phyloP scores from a whole-genome alignment of 2,329 filamentous ascomycete genomes.

The Pezizomycotina sp. region DNA sequence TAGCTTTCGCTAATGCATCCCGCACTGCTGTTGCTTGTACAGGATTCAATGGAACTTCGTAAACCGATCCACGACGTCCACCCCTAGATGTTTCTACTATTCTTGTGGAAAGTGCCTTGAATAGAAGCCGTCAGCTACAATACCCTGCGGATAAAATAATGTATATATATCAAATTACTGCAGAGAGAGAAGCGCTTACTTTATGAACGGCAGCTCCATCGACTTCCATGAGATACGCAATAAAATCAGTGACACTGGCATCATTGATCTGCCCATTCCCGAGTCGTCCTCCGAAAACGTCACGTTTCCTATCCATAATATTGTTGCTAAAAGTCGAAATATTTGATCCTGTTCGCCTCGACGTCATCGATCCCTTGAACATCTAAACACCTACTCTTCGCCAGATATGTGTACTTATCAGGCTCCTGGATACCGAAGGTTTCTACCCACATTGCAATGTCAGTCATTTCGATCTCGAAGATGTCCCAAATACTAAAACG shows the following conservation, averaged over 20 bases:
- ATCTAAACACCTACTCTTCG: slow-evolving; percentile 82
- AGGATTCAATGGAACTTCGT: slow-evolving; percentile 65
- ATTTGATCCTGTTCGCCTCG: slow-evolving; percentile 86
- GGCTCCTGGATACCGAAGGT: slow-evolving; percentile 83
- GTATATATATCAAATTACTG: background rate
- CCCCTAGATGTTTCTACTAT: slow-evolving; percentile 58
- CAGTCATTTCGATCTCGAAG: slow-evolving; percentile 2
- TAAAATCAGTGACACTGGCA: slow-evolving; percentile 81
- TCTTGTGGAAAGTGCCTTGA: slow-evolving; percentile 76
- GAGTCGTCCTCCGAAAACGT: slow-evolving; percentile 77
- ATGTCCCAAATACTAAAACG: slow-evolving; percentile 18
- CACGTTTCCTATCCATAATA: slow-evolving; percentile 91
- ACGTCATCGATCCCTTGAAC: slow-evolving; percentile 87
- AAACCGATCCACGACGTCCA: slow-evolving; percentile 48
- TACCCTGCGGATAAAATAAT: slow-evolving; percentile 36
- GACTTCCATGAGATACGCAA: slow-evolving; percentile 84
- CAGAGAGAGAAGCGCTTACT: background rate
- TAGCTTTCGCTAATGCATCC: slow-evolving; percentile 84
- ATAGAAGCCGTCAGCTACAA: too few relatives aligned
- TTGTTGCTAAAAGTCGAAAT: slow-evolving; percentile 80
- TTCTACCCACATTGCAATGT: slow-evolving; percentile 33
- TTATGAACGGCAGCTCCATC: slow-evolving; percentile 32
- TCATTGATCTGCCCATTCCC: slow-evolving; percentile 78
- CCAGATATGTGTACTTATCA: slow-evolving; percentile 85
- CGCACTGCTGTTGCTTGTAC: slow-evolving; percentile 73